Evolutionary conservation across 805 yeast genomes (phyloP).

Genomic region (Candida anglica): DNA sequence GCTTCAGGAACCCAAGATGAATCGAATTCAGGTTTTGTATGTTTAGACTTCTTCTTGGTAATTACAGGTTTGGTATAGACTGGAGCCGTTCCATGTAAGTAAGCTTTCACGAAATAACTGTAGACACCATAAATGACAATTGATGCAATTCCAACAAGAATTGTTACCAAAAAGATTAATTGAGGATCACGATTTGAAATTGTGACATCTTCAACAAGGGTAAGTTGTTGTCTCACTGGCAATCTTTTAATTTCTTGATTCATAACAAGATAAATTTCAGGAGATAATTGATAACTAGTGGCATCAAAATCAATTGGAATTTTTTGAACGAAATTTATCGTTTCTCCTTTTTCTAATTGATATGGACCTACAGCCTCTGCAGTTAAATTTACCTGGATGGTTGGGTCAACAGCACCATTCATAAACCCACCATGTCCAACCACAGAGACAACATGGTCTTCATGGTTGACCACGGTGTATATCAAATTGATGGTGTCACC

Average conservation of each 20-base stretch:
- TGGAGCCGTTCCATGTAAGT: constrained; percentile 38
- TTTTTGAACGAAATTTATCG: constrained; percentile 53
- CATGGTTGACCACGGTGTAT: constrained; percentile 52
- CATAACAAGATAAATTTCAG: constrained; percentile 52
- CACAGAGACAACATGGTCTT: constrained; percentile 46
- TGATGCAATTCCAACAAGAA: no score
- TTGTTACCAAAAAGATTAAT: constrained; percentile 60
- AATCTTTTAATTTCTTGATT: constrained; percentile 49
- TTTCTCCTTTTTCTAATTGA: not conserved
- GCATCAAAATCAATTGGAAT: constrained; percentile 57
- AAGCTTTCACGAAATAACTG: constrained; percentile 41
- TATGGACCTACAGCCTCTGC: constrained; percentile 59
- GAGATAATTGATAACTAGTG: constrained; percentile 54
- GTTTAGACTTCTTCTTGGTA: constrained; percentile 12
- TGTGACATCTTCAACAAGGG: constrained; percentile 58
- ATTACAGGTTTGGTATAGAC: no score
- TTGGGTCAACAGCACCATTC: no score
- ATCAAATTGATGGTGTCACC: constrained; percentile 52
- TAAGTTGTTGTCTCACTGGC: constrained; percentile 54
- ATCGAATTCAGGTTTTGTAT: constrained; percentile 29
- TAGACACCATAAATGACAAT: no score
- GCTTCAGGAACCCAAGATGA: constrained; percentile 58
- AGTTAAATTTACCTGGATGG: no score
- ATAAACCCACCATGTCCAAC: constrained; percentile 71
- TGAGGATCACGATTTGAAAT: constrained; percentile 72